phyloP scores from a whole-genome alignment of 257 asterid species.

The Solanum infundibuliforme region DNA sequence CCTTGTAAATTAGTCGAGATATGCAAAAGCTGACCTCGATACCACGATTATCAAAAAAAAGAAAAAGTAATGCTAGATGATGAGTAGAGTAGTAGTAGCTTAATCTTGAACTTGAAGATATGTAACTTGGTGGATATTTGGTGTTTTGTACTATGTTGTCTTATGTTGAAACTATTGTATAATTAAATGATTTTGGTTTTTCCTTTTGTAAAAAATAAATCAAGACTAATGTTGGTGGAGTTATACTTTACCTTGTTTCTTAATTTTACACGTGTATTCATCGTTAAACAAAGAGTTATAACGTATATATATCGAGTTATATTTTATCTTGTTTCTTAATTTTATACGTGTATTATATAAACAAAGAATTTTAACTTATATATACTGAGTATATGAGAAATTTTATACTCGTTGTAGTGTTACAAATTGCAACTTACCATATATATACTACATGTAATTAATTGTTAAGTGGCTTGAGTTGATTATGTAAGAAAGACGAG shows the following conservation, averaged over 20 bases:
- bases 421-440: neutral
- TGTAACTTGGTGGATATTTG: constrained; percentile 1
- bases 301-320: neutral
- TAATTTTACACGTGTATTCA: neutral
- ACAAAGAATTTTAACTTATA: neutral
- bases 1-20: neutral
- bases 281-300: neutral
- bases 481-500: neutral
- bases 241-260: neutral
- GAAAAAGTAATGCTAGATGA: constrained; percentile 28
- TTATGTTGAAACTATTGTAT: neutral
- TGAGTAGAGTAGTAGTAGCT: neutral
- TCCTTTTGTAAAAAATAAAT: neutral
- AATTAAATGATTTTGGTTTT: neutral
- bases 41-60: neutral
- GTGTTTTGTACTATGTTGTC: neutral
- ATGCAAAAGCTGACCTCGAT: neutral
- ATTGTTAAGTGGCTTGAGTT: neutral
- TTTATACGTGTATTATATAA: neutral
- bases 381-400: rapidly evolving
- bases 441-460: no score
- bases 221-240: neutral
- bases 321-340: neutral
- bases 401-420: neutral
- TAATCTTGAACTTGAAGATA: neutral